phyloP scores from a whole-genome alignment of 257 asterid genomes.

The Anisodus acutangulus region DNA sequence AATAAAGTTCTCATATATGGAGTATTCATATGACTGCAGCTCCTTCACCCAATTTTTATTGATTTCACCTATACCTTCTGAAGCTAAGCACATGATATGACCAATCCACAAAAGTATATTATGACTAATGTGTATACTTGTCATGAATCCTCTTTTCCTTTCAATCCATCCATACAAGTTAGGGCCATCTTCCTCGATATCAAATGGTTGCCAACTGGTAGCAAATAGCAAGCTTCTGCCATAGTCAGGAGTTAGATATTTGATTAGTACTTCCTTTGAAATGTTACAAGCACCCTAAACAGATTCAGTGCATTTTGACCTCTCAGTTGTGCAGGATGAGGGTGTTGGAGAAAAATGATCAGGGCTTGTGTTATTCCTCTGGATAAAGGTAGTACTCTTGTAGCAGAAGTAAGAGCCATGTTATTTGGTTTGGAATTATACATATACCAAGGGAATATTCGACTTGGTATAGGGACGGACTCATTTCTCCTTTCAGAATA shows the following conservation, averaged over 20 bases:
- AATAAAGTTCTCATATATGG: too few relatives aligned
- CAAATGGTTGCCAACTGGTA: background rate
- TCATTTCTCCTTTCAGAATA: background rate
- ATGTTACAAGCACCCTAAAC: constrained; percentile 8
- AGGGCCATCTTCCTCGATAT: background rate
- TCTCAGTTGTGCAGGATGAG: background rate
- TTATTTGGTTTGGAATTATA: background rate
- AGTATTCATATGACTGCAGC: too few relatives aligned
- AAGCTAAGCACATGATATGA: background rate
- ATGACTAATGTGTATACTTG: background rate
- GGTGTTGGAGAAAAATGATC: constrained; percentile 9
- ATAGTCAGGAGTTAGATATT: background rate
- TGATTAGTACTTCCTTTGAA: background rate
- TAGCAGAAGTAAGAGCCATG: background rate
- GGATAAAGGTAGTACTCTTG: constrained; percentile 7
- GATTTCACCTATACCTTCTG: background rate
- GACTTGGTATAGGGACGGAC: background rate
- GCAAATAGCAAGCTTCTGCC: background rate
- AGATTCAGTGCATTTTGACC: background rate
- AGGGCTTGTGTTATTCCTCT: background rate
- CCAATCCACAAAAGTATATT: background rate
- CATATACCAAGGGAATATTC: background rate
- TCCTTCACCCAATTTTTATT: too few relatives aligned
- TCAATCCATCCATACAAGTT: background rate
- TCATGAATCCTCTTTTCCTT: background rate